Evolutionary conservation across 345 rosid species (phyloP), one percentile per base, ranked within the genome.

Genomic region (Sapria himalayana): DNA sequence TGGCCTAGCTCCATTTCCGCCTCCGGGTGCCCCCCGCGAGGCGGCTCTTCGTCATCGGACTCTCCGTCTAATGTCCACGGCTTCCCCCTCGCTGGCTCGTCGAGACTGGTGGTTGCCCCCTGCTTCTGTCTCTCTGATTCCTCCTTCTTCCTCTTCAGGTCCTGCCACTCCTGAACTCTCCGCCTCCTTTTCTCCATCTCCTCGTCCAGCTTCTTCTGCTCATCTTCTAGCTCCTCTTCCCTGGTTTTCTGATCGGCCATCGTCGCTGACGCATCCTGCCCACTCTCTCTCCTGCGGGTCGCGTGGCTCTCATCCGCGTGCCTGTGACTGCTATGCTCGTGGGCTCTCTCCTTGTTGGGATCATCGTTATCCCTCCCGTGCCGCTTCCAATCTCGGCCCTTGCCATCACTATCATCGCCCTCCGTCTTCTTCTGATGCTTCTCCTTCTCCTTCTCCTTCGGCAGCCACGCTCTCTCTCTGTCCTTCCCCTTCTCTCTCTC

Each of bases 101-200:
- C 65, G 15, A 11, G 61, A 59, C 48, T 67, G 9, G 37, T 48
- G 3, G 22, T 61, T 37, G 69, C 86, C 31, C 81, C 96, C 2
- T 22, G 56, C 50, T 62, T 86, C 51, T 75, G 78, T 49, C 59
- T 60, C 58, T 86, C 85, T 1, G 66, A 43, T 54, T 86, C 94
- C 58, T 78, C 92, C 54, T 70, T 76, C 60, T 81, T 81, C 72
- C 94, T 72, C 72, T 54, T 78, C 32, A 72, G 36, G 49, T 85
- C 96, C 50, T 86, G 94, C 97, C 97, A 81, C 59, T 81, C 97
- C 64, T 86, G 94, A 33, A 81, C 92, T 64, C 94, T 72, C 56
- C 93, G 72, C 62, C 94, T 73, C 56, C 94, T 64, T 51, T 78
- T 81, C 41, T 81, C 93, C 60, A 64, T 72, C 56, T 86, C 92